These are phyloP conservation scores for Corymbia citriodora DNA, from an alignment of 441 rosid genomes.

Conservation along the genomic window DNA sequence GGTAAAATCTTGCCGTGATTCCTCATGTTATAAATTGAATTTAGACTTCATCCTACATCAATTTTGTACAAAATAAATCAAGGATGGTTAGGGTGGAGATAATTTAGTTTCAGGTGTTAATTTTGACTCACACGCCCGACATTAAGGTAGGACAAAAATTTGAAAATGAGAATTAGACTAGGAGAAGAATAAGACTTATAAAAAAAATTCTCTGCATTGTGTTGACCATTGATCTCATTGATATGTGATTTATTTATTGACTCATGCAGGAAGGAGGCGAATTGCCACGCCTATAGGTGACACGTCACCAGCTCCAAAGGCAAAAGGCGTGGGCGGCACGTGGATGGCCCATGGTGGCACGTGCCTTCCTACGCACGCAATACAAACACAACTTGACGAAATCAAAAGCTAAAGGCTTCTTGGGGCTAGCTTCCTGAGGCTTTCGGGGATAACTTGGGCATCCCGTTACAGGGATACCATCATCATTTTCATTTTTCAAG, in stretches of 20 bases:
- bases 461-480: too few species aligned
- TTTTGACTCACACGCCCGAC: too few species aligned
- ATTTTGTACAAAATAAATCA: neutral
- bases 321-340: neutral
- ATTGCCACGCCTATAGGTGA: neutral
- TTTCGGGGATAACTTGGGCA: too few species aligned
- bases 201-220: neutral
- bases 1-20: fast-evolving
- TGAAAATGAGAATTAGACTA: too few species aligned
- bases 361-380: neutral
- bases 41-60: neutral
- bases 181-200: too few species aligned
- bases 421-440: too few species aligned
- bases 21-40: neutral
- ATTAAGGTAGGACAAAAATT: too few species aligned
- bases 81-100: too few species aligned
- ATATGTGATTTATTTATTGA: neutral
- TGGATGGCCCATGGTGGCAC: neutral
- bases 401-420: neutral
- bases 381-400: neutral
- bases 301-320: neutral
- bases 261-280: neutral
- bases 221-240: neutral
- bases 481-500: too few species aligned
- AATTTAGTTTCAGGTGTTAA: too few species aligned